Evolutionary conservation across 164 flowering plant species (phyloP), one percentile per base, ranked within the genome.

Genomic region (Litsea cubeba): DNA sequence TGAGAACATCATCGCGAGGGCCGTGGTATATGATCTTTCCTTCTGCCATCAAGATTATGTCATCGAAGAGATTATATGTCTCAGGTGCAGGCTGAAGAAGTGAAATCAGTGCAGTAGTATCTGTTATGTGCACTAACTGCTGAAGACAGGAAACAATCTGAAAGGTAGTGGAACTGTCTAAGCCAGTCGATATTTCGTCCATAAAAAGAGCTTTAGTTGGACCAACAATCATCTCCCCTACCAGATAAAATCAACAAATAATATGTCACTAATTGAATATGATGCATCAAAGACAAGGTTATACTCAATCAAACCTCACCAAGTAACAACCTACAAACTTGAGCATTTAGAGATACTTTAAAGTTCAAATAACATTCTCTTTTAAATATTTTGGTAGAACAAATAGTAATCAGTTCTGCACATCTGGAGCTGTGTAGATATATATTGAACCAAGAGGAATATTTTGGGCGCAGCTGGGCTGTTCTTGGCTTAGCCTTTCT

Each of bases 11-110:
- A 69, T 17, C 46, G 1, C 85, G 79, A 23, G 88, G 89, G 14
- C 89, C 91, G 24, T 86, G 89, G 72, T 87, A 88, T 40, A 85
- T 77, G 14, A 85, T 77, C 73, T 73, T 81, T 20, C 88, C 91
- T 79, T 85, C 86, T 17, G 85, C 82, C 84, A 88, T 81, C 65
- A 88, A 71, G 35, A 88, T 82, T n/a, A 88, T 60, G 20, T 88
- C 91, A 73, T 88, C 90, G 78, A 88, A 87, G 18, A 88, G 88
- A 71, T 83, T 80, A 71, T 79, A 88, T 54, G 88, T 84, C 76
- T 88, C 90, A 20, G 91, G 87, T 67, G 88, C 87, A 2, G 89
- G 88, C 70, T 88, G 91, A 72, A 88, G 91, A 69, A 88, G 88
- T 22, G 91, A 81, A 65, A 88, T 50, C 63, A 88, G 50, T 26